Base-by-base conservation (phyloP, 805 yeast species). In the Cyberlindnera galapagoensis region DNA sequence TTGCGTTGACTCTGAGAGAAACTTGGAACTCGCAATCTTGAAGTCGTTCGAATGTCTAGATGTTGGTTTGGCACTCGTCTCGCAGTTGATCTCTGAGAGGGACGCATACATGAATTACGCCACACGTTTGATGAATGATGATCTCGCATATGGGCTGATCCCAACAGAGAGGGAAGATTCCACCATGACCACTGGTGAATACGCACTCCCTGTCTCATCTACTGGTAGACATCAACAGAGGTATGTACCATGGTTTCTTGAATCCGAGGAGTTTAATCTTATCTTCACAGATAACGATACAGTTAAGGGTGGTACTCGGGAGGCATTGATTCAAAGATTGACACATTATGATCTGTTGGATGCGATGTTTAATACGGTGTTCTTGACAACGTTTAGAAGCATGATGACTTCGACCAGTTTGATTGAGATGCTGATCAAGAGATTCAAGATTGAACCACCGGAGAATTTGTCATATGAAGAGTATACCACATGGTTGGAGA, bases 401-500 rank as follows among this genome's bases (percentile, higher is more conserved):
- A 82, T 87, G 52, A 70, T 80, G 62, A 67, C 80, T 4, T 69
- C 92, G 2, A 56, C 68, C 8, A 81, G 78, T 32, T 62, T 88
- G 22, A 60, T 83, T 26, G 66, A 67, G 24, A 52, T 71, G 26
- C 58, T 85, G 45, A 69, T 82, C 20, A 68, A 69, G 24, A 64
- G 94, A 34, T 90, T 78, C 56, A 69, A 76, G 34, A 58, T 74
- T 11, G 74, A 73, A 40, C 92, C 95, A 15, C 96, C 96, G 0
- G 95, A 84, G 48, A 95, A 94, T 0, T 59, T 90, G 38, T 74
- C 83, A 38, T 83, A 76, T 49, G 94, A 81, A 40, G 94, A 85
- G 48, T 84, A 82, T 53, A 73, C 75, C 27, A 57, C 67, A 8
- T 86, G 96, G 96, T 65, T 76, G 8, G 74, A 75, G 25, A 72